Conservation (phyloP, 345 rosid genomes). For the Rubroshorea leprosula region DNA sequence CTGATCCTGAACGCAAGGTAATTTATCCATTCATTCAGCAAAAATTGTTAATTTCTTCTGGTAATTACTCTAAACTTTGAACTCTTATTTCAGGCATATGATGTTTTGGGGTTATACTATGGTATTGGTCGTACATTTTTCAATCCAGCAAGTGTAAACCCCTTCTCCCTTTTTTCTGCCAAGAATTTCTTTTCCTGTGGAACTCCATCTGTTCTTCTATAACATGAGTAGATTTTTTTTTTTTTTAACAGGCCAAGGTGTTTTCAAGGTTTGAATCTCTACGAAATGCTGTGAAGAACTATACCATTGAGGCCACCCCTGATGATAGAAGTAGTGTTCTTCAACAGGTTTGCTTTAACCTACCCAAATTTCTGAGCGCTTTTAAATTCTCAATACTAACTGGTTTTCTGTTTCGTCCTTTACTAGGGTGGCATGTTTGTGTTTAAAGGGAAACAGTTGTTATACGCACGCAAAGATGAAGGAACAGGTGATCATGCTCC, state of each 20-base stretch:
- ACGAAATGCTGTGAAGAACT: constrained; percentile 56
- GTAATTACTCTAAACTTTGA: background rate
- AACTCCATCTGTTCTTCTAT: background rate
- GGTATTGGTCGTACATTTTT: constrained; percentile 60
- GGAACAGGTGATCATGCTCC: constrained; percentile 87
- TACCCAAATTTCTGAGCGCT: background rate
- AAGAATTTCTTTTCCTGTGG: background rate
- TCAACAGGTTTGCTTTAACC: constrained; percentile 56
- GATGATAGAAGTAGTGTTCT: constrained; percentile 69
- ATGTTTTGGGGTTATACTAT: constrained; percentile 47
- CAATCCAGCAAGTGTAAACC: constrained; percentile 50
- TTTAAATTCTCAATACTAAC: background rate
- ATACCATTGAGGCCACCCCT: constrained; percentile 81
- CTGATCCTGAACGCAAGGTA: constrained; percentile 66
- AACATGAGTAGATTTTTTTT: background rate
- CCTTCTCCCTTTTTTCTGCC: background rate
- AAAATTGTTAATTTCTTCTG: background rate
- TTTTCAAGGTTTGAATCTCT: constrained; percentile 56
- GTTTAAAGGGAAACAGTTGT: constrained; percentile 68
- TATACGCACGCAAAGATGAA: constrained; percentile 75
- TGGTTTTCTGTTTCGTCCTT: background rate
- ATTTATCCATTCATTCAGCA: background rate
- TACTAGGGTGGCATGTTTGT: constrained; percentile 83
- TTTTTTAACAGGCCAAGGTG: constrained; percentile 45
- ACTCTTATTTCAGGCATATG: constrained; percentile 39